Base-by-base conservation (phyloP, 306 rosid genomes). In the Myrica gale region DNA sequence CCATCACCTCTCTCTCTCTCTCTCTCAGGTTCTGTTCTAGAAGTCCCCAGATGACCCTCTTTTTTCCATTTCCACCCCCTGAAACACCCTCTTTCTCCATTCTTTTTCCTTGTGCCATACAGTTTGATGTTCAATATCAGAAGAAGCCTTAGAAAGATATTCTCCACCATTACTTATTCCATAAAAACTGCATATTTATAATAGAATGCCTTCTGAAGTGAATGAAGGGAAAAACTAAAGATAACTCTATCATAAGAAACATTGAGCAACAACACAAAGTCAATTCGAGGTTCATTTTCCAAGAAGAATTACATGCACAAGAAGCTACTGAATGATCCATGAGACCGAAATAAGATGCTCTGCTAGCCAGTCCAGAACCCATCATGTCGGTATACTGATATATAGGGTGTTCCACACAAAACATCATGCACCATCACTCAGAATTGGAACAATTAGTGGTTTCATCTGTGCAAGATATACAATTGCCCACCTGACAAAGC, bases 381-480 rank as follows among this genome's bases (percentile, higher is more conserved):
- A 82, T 48, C 37, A 61, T 74, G 23, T 74, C 61, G 80, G 62
- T 73, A 55, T 81, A 73, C 83, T 74, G 67, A 81, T 47, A 42
- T 76, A 63, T 39, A 71, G 65, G 71, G 23, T 68, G 79, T 68
- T 71, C 32, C 69, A 47, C 47, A 63, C 41, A 51, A 5, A 71
- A 45, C 82, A 57, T 86, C 81, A 94, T 81, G 90, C 96, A 4
- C 89, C 92, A 63, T 93, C 97, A 48, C 57, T 94, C 78, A 94
- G 85, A 79, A 94, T 83, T 7, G 98, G 98, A 70, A 94, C 97
- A n/a, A 94, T 94, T 75, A 94, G 96, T 0, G 98, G 98, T 61
- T 94, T 94, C 98, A 92, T 92, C 84, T 94, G 98, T 45, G 98
- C 98, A 81, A 94, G 85, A 79, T 92, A 94, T 73, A 94, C 97